phyloP scores from a whole-genome alignment of 305 asterid species.

The Fraxinus nigra region DNA sequence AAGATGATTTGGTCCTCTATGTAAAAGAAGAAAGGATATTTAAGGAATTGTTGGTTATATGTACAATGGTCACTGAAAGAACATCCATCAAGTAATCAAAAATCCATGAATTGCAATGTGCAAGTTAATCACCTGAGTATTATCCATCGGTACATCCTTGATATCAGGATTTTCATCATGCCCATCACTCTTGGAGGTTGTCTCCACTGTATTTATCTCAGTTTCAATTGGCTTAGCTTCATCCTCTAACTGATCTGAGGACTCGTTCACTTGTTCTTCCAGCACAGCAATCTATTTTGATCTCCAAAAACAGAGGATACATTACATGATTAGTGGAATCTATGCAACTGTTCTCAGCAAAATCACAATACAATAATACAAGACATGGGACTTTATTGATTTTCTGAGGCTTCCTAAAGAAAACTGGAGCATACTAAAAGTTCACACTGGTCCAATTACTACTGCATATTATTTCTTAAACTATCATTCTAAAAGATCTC shows the following conservation, averaged over 20 bases:
- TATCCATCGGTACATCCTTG: conserved; percentile 73
- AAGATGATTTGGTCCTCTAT: background rate
- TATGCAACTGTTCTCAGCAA: background rate
- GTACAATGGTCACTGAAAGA: background rate
- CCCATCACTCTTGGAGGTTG: conserved; percentile 49
- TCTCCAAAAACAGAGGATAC: conserved; percentile 13
- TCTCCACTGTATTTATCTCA: conserved; percentile 39
- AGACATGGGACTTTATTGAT: background rate
- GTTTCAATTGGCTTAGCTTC: conserved; percentile 57
- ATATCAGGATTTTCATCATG: conserved; percentile 81
- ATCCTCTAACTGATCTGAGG: conserved; percentile 65
- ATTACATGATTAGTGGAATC: conserved; percentile 2
- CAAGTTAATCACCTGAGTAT: conserved; percentile 47
- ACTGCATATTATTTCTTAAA: background rate
- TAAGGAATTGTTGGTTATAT: background rate
- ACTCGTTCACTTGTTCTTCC: conserved; percentile 73
- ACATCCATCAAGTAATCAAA: background rate
- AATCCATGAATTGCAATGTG: background rate
- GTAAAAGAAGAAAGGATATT: background rate
- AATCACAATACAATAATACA: background rate
- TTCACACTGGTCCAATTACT: background rate
- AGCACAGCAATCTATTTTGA: conserved; percentile 57
- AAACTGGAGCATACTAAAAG: background rate
- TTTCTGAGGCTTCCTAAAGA: background rate
- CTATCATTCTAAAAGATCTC: background rate